Conservation (phyloP, 805 yeast genomes). For the Ogataea henricii region DNA sequence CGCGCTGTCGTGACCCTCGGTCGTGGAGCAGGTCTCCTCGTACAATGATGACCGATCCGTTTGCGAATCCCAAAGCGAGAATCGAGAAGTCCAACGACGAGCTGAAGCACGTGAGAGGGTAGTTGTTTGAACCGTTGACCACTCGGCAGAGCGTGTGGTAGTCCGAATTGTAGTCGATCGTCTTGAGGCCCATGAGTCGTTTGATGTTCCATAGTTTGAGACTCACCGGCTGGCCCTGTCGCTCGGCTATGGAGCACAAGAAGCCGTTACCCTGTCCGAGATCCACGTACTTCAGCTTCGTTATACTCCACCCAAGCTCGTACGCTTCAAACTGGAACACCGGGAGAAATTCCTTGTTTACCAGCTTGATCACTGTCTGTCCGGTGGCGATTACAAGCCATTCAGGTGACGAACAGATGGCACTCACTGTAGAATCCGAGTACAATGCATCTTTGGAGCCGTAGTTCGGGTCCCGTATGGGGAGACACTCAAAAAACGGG, state of each 20-base stretch:
- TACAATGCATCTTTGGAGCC: constrained; percentile 65
- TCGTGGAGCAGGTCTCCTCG: constrained; percentile 89
- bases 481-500: constrained; percentile 80
- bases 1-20: constrained; percentile 84
- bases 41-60: constrained; percentile 78
- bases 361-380: constrained; percentile 54
- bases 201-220: constrained; percentile 75
- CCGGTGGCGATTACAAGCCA: constrained; percentile 62
- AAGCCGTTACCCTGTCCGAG: constrained; percentile 35
- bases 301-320: constrained; percentile 63
- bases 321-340: constrained; percentile 61
- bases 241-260: constrained; percentile 73
- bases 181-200: constrained; percentile 41
- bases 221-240: constrained; percentile 66
- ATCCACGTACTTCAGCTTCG: constrained; percentile 51
- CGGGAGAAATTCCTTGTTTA: constrained; percentile 51
- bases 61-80: constrained; percentile 75
- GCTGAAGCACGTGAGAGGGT: constrained; percentile 71
- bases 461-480: constrained; percentile 80
- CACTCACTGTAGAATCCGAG: constrained; percentile 74
- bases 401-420: constrained; percentile 58
- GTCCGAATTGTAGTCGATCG: constrained; percentile 35
- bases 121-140: constrained; percentile 72
- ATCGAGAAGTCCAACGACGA: constrained; percentile 58
- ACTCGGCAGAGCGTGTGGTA: constrained; percentile 66